A percentile compares a stretch with the other conserved stretches of the same genome.
phyloP scores from a whole-genome alignment of 228 moss, liverwort and hornwort genomes.

The Sphagnum magellanicum region DNA sequence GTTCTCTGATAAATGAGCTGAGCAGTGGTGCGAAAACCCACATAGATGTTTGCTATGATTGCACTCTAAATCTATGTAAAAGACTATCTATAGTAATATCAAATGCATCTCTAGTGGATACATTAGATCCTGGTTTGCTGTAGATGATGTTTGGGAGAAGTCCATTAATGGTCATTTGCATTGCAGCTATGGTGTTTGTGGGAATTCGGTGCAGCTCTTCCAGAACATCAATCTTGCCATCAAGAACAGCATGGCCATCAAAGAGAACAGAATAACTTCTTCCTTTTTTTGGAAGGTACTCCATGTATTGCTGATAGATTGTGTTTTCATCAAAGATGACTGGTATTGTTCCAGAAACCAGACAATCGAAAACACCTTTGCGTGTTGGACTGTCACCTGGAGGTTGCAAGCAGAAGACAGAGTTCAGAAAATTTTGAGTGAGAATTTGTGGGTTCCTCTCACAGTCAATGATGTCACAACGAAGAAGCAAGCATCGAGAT shows the following conservation, averaged over 20 bases:
- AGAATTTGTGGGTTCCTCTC: conserved; percentile 25
- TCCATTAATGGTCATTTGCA: conserved; percentile 24
- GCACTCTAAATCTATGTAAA: conserved; percentile 5
- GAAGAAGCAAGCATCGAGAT: conserved; percentile 16
- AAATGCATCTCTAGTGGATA: conserved; percentile 35
- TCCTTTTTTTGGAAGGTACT: conserved; percentile 43
- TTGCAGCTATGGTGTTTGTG: conserved; percentile 10
- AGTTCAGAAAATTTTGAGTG: conserved; percentile 19
- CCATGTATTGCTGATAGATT: conserved; percentile 34
- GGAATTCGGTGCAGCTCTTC: conserved; percentile 24
- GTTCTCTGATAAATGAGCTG: no score
- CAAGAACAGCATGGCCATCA: conserved; percentile 12
- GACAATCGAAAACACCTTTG: conserved; percentile 50
- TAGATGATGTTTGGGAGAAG: conserved; percentile 33
- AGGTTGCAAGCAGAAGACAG: conserved; percentile 54
- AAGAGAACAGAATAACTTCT: conserved; percentile 34
- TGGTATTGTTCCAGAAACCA: conserved; percentile 42
- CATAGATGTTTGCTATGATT: no score
- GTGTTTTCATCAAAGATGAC: conserved; percentile 34
- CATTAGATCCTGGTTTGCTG: conserved; percentile 16
- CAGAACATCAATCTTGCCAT: conserved; percentile 15
- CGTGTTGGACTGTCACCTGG: conserved; percentile 54
- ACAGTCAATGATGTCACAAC: conserved; percentile 24
- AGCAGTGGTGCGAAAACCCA: no score
- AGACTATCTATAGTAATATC: conserved; percentile 33